Evolutionary conservation across 75 land plant genomes (phyloP).

Genomic region (Cryptomeria japonica): DNA sequence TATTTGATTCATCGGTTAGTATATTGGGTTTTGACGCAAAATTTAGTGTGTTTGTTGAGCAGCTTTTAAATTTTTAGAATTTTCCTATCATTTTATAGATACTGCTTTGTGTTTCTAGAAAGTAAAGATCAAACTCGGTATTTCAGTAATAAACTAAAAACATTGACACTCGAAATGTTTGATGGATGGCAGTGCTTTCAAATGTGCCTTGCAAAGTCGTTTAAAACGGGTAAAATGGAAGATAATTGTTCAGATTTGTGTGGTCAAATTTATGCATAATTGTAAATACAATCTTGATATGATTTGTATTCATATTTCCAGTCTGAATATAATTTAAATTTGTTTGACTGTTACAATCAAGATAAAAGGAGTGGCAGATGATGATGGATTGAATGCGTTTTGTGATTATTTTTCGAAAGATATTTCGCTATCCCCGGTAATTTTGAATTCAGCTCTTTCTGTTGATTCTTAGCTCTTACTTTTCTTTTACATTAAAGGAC

Average conservation of each 20-base stretch:
- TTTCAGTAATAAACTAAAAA: neutral
- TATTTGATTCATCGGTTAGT: neutral
- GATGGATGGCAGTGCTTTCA: constrained; percentile 10
- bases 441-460: neutral
- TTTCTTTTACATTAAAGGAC: neutral
- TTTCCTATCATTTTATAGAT: neutral
- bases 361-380: constrained; percentile 5
- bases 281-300: neutral
- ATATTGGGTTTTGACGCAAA: neutral
- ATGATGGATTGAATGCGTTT: constrained; percentile 6
- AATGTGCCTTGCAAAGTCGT: constrained; percentile 5
- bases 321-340: neutral
- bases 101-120: neutral
- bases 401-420: constrained; percentile 15
- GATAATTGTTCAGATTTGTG: neutral
- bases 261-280: neutral
- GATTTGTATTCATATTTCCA: neutral
- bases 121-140: neutral
- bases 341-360: constrained; percentile 5
- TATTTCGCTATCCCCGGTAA: constrained; percentile 7
- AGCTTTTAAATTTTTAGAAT: neutral
- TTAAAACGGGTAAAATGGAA: neutral
- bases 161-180: neutral
- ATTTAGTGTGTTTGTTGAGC: neutral
- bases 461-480: neutral